Percentiles rank a stretch among this genome's conserved stretches.
Evolutionary conservation across 345 rosid genomes (phyloP).

Genomic region (Sisymbrium irio): DNA sequence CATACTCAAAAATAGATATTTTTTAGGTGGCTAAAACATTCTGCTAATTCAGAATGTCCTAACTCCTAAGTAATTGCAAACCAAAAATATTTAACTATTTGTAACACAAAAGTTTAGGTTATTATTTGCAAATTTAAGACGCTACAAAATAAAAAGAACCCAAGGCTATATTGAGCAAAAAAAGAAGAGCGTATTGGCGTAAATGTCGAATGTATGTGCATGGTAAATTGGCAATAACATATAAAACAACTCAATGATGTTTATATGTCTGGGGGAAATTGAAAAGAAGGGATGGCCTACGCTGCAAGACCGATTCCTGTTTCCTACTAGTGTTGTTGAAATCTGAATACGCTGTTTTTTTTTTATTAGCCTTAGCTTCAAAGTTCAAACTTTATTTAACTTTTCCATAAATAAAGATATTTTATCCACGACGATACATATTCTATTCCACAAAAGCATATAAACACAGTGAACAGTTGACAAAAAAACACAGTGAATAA

Average conservation of each 20-base stretch:
- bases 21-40: neutral
- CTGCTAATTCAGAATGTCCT: neutral
- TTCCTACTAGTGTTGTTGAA: constrained; percentile 35
- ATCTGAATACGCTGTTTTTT: constrained; percentile 13
- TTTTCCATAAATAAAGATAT: constrained; percentile 22
- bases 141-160: neutral
- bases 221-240: constrained; percentile 13
- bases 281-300: constrained; percentile 25
- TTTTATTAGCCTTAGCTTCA: constrained; percentile 26
- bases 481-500: constrained; percentile 30
- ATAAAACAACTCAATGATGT: neutral
- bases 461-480: constrained; percentile 32
- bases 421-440: constrained; percentile 24
- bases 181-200: neutral
- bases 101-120: neutral
- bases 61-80: neutral
- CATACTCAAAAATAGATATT: neutral
- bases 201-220: neutral
- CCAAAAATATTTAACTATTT: neutral
- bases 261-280: neutral
- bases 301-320: constrained; percentile 27
- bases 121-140: neutral
- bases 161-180: neutral
- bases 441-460: constrained; percentile 27
- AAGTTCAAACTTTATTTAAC: constrained; percentile 27